A percentile compares a stretch with the other conserved stretches of the same genome.
Conservation (phyloP, 805 yeast genomes). For the Saccharomycopsis malanga region DNA sequence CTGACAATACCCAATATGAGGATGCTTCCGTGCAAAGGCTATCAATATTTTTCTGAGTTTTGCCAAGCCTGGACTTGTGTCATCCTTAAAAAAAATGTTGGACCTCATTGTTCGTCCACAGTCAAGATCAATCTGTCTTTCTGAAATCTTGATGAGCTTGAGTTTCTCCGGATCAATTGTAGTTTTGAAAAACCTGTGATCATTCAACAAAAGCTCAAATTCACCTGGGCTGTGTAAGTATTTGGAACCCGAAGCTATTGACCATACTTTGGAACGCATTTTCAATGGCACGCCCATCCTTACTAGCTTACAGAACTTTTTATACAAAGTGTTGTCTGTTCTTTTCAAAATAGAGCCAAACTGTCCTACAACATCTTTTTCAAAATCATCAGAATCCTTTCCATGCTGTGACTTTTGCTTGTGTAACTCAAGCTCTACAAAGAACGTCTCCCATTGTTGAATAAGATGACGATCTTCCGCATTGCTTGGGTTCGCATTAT, state of each 20-base stretch:
- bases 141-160: constrained; percentile 22
- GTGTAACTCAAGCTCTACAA: not conserved
- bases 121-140: constrained; percentile 46
- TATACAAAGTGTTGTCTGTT: constrained; percentile 17
- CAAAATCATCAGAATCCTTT: not conserved
- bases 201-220: constrained; percentile 31
- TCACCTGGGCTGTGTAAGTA: constrained; percentile 40
- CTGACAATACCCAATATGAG: constrained; percentile 49
- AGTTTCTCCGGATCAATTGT: too few relatives aligned
- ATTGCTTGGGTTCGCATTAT: too few relatives aligned
- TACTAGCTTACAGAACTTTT: constrained; percentile 32
- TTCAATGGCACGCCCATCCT: constrained; percentile 43
- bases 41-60: constrained; percentile 41
- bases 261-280: constrained; percentile 44
- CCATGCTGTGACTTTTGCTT: too few relatives aligned
- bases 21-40: constrained; percentile 42
- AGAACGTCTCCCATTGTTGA: constrained; percentile 2
- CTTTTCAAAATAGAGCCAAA: not conserved
- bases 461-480: not conserved
- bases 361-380: not conserved
- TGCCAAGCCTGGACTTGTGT: constrained; percentile 47
- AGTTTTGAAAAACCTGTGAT: constrained; percentile 2
- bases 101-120: constrained; percentile 49
- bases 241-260: constrained; percentile 46
- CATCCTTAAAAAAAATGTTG: constrained; percentile 43